Evolutionary conservation across 495 filamentous ascomycete species (phyloP), one percentile per base, ranked within the genome.

Genomic region (Mytilinidion resinicola): DNA sequence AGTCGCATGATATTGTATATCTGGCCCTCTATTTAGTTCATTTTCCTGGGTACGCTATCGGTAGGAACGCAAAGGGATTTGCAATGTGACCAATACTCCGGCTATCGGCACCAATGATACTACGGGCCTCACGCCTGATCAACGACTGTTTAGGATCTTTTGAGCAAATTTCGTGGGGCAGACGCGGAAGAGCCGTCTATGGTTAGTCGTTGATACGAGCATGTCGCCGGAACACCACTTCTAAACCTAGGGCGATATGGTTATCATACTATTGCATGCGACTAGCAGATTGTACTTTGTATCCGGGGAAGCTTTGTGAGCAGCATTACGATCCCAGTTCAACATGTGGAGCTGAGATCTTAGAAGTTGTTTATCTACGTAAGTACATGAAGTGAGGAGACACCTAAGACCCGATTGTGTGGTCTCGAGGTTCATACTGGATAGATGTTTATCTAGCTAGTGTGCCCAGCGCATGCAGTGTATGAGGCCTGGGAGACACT

Each of bases 91-190:
- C 20, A 14, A 19, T 43, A 15, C 12, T 20, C 42, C 42, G 42
- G 39, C 15, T 46, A 14, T 46, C 14, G 42, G 42, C 42, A 46
- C 42, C 42, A 46, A 46, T 46, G 8, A 46, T 46, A 20, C 42
- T 46, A 17, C 20, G 14, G 9, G 42, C 42, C 15, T 15, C 42
- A 11, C 15, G 39, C 14, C 15, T 19, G 36, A 19, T 44, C 19
- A 42, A 42, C 1, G 11, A 36, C n/a, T 46, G 51, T 33, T 55
- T 33, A 21, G 53, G 41, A 54, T 51, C 54, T 47, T 57, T 58
- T 62, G 60, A 57, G 60, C 60, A 62, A 58, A 54, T 62, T 62
- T 37, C 55, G 60, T 62, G 60, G 60, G 59, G 34, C 17, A 34
- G 25, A 15, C 14, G n/a, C 51, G 36, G 35, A 42, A 20, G 42